Conservation (phyloP, 345 rosid genomes). For the Pugionium dolabratum region DNA sequence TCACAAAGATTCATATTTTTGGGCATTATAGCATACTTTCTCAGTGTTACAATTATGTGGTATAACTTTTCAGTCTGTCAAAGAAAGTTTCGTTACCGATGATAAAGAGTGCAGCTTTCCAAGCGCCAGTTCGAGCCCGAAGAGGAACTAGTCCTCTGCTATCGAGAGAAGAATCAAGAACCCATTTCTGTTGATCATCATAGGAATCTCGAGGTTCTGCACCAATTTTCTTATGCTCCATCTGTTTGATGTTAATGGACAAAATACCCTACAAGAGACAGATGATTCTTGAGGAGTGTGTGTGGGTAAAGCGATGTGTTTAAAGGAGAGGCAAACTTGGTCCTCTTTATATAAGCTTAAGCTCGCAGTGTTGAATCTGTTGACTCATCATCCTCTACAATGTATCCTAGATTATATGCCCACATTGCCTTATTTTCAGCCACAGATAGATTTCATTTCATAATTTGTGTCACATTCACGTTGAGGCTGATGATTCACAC, state of each 20-base stretch:
- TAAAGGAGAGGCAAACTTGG: slow-evolving; percentile 23
- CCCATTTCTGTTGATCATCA: slow-evolving; percentile 57
- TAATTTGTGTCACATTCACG: slow-evolving; percentile 7
- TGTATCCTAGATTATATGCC: slow-evolving; percentile 16
- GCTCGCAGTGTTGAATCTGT: slow-evolving; percentile 22
- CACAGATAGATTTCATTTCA: slow-evolving; percentile 10
- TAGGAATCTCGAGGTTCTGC: slow-evolving; percentile 21
- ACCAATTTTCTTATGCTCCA: slow-evolving; percentile 21
- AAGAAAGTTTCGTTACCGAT: slow-evolving; percentile 44
- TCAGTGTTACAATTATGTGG: slow-evolving; percentile 1
- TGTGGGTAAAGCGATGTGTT: slow-evolving; percentile 22
- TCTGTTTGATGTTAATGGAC: slow-evolving; percentile 9
- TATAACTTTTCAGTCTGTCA: background rate
- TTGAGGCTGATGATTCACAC: slow-evolving; percentile 7
- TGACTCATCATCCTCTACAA: slow-evolving; percentile 21
- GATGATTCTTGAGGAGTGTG: slow-evolving; percentile 14
- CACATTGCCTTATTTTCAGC: slow-evolving; percentile 24
- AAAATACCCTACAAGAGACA: slow-evolving; percentile 14
- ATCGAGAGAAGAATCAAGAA: slow-evolving; percentile 66
- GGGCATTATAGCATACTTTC: slow-evolving; percentile 12
- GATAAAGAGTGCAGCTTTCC: slow-evolving; percentile 76
- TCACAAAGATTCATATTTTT: slow-evolving; percentile 3
- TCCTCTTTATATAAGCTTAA: slow-evolving; percentile 28
- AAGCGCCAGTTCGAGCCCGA: slow-evolving; percentile 68
- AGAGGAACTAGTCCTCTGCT: slow-evolving; percentile 53